Conservation (phyloP, 371 early-diverging fungal genomes). For the Rhizomucor pusillus region DNA sequence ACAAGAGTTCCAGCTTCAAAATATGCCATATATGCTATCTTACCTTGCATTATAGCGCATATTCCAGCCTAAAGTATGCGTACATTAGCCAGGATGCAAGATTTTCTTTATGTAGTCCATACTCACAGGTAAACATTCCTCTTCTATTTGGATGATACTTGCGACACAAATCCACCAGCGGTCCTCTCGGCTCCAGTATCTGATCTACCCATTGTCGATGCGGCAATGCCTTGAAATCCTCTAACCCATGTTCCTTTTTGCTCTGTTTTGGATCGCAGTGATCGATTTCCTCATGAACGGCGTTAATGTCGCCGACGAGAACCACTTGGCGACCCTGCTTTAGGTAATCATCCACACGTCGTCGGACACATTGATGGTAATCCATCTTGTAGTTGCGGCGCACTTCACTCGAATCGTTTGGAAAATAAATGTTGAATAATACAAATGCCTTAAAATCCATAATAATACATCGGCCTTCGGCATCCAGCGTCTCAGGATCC, state of each 20-base stretch:
- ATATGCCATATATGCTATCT: neutral
- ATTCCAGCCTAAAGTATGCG: constrained; percentile 65
- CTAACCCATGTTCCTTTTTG: constrained; percentile 52
- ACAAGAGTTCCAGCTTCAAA: neutral
- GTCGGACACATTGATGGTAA: constrained; percentile 55
- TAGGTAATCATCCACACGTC: constrained; percentile 50
- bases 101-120: neutral
- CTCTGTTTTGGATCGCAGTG: constrained; percentile 75
- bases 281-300: constrained; percentile 72
- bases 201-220: constrained; percentile 72
- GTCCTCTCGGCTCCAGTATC: constrained; percentile 55
- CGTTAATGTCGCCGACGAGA: constrained; percentile 81
- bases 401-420: constrained; percentile 61
- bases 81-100: no score
- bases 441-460: constrained; percentile 80
- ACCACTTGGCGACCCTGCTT: constrained; percentile 63
- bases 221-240: constrained; percentile 62
- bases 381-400: constrained; percentile 64
- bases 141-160: constrained; percentile 45
- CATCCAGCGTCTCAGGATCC: constrained; percentile 56
- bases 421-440: constrained; percentile 82
- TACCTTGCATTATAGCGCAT: constrained; percentile 53
- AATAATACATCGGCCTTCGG: constrained; percentile 79
- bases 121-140: constrained; percentile 60
- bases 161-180: constrained; percentile 54